Evolutionary conservation across 805 yeast genomes (phyloP).

Genomic region (Hanseniaspora hatyaiensis): DNA sequence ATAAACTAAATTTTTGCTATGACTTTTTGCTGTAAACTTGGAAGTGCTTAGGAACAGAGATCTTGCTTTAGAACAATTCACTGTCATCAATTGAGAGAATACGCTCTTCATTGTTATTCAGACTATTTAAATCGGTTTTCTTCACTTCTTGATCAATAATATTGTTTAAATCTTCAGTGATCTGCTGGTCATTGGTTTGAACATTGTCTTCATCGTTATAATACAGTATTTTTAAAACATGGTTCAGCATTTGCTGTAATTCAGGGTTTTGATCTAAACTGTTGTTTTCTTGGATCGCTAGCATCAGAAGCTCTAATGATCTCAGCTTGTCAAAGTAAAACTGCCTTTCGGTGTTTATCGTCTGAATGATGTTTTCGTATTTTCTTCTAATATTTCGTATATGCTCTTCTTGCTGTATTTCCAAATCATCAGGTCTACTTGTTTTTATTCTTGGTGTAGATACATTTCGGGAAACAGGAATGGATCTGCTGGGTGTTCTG

Average conservation of each 20-base stretch:
- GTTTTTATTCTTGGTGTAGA: not conserved
- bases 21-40: too few species aligned
- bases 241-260: constrained; percentile 35
- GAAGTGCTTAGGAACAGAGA: too few species aligned
- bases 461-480: too few species aligned
- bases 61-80: constrained; percentile 10
- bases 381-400: constrained; percentile 37
- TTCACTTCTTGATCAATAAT: constrained; percentile 29
- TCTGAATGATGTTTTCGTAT: constrained; percentile 47
- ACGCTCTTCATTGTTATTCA: not conserved
- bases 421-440: not conserved
- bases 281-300: constrained; percentile 43
- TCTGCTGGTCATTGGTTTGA: not conserved
- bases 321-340: constrained; percentile 82
- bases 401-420: not conserved
- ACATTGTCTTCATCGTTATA: constrained; percentile 52
- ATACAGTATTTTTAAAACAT: constrained; percentile 66
- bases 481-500: not conserved
- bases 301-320: constrained; percentile 73
- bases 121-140: not conserved
- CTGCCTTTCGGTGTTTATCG: constrained; percentile 70
- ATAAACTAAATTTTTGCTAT: too few species aligned
- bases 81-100: constrained; percentile 10
- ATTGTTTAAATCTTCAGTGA: constrained; percentile 24
- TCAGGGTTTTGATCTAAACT: constrained; percentile 31